These are phyloP conservation scores for Apiospora sp. DNA, from an alignment of 2,329 filamentous ascomycete genomes.

Conservation along the genomic window DNA sequence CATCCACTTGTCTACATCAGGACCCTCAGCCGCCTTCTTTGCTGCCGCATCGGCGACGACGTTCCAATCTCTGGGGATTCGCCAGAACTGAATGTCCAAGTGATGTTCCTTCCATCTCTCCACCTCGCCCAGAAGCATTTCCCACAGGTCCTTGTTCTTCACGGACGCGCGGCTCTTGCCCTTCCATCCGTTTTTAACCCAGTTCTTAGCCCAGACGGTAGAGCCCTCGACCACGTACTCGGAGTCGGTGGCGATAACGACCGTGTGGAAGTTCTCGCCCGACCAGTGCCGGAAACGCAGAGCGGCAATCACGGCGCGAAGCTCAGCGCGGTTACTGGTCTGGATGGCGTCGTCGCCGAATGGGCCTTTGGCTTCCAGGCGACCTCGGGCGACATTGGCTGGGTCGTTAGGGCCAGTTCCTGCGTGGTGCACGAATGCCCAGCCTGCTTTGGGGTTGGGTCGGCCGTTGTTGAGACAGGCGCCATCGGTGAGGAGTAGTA, in stretches of 20 bases:
- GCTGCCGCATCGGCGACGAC: slow-evolving; percentile 47
- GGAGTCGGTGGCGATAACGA: slow-evolving; percentile 64
- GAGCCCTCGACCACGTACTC: slow-evolving; percentile 56
- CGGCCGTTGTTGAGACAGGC: slow-evolving; percentile 53
- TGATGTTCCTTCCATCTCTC: slow-evolving; percentile 41
- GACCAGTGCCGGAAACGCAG: slow-evolving; percentile 54
- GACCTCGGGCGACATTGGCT: slow-evolving; percentile 35
- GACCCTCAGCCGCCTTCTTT: slow-evolving; percentile 31
- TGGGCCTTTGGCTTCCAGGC: slow-evolving; percentile 53
- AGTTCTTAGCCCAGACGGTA: slow-evolving; percentile 51
- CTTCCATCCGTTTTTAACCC: slow-evolving; percentile 56
- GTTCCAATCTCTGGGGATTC: slow-evolving; percentile 54
- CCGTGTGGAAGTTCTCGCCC: slow-evolving; percentile 46
- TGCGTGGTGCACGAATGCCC: slow-evolving; percentile 44
- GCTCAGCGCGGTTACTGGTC: slow-evolving; percentile 62
- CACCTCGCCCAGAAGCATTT: slow-evolving; percentile 52
- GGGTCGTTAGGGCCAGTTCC: slow-evolving; percentile 28
- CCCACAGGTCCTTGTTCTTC: slow-evolving; percentile 62
- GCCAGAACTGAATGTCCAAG: slow-evolving; percentile 55
- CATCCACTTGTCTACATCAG: not conserved
- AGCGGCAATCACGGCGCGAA: slow-evolving; percentile 61
- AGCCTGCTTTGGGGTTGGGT: slow-evolving; percentile 48
- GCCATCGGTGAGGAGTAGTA: slow-evolving; percentile 56
- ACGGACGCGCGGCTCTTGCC: slow-evolving; percentile 45
- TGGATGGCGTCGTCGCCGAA: slow-evolving; percentile 46